These are phyloP conservation scores for Dichomitus squalens DNA, from an alignment of 1,284 basidiomycete species.

Conservation along the genomic window DNA sequence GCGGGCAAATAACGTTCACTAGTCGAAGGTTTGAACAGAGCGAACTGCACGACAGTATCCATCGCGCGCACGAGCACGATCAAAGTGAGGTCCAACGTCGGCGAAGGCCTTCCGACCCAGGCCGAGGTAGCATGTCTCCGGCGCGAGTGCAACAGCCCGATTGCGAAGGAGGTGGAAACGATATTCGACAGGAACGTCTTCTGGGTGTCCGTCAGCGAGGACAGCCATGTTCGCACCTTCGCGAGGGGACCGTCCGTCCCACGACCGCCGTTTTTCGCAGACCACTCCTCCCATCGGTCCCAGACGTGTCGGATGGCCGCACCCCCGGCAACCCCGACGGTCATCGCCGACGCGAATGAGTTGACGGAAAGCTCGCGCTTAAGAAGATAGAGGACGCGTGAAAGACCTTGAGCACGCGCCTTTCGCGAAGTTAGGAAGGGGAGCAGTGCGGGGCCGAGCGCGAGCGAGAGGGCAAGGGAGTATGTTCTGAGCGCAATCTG, in stretches of 20 bases:
- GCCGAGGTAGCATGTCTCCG: conserved; percentile 24
- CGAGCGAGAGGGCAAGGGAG: conserved; percentile 63
- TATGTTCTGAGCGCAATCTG: conserved; percentile 69
- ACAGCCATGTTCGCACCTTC: conserved; percentile 13
- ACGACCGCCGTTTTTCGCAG: background rate
- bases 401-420: conserved; percentile 28
- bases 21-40: conserved; percentile 40
- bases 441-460: conserved; percentile 62
- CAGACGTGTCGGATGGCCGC: conserved; percentile 51
- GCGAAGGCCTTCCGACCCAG: conserved; percentile 38
- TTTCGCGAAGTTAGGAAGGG: conserved; percentile 47
- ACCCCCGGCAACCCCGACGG: conserved; percentile 65
- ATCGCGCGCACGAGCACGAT: conserved; percentile 70
- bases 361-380: conserved; percentile 56
- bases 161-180: conserved; percentile 57
- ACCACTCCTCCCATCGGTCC: conserved; percentile 35
- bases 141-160: conserved; percentile 58
- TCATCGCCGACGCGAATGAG: conserved; percentile 70
- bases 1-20: conserved; percentile 13
- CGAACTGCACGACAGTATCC: conserved; percentile 57
- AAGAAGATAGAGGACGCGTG: conserved; percentile 44
- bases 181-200: conserved; percentile 59
- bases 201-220: conserved; percentile 39
- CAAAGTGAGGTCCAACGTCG: conserved; percentile 69
- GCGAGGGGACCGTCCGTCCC: background rate